Evolutionary conservation across 2,329 filamentous ascomycete species (phyloP).

Genomic region (Beauveria rudraprayagi): DNA sequence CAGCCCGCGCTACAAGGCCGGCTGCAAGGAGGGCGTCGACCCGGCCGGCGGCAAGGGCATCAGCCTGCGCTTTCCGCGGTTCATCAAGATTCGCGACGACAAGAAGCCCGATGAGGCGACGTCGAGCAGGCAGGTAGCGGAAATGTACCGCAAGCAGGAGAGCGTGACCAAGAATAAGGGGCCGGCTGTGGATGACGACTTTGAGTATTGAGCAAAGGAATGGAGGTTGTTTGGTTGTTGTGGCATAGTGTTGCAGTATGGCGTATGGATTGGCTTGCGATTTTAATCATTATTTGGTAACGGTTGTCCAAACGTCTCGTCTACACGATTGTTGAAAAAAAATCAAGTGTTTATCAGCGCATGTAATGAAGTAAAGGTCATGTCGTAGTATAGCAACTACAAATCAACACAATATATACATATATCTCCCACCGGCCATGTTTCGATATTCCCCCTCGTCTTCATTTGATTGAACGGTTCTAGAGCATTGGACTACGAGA

Average conservation of each 20-base stretch:
- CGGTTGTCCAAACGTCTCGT: neutral
- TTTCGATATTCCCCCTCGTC: neutral
- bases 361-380: neutral
- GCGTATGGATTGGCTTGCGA: neutral
- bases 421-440: neutral
- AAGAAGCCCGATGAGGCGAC: conserved; percentile 94
- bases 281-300: neutral
- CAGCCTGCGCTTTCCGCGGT: conserved; percentile 82
- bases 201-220: conserved; percentile 69
- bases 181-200: conserved; percentile 87
- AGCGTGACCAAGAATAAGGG: conserved; percentile 80
- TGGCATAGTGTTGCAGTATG: neutral
- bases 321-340: neutral
- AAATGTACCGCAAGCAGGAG: conserved; percentile 97
- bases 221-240: neutral
- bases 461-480: neutral
- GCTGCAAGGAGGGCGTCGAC: conserved; percentile 70
- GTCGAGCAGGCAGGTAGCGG: conserved; percentile 73
- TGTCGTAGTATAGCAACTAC: neutral
- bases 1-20: conserved; percentile 89
- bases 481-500: conserved; percentile 8
- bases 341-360: neutral
- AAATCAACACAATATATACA: neutral
- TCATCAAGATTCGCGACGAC: conserved; percentile 85
- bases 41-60: conserved; percentile 67